A percentile compares a stretch with the other conserved stretches of the same genome.
Conservation (phyloP, 768 basidiomycete species). For the Chiua virens region DNA sequence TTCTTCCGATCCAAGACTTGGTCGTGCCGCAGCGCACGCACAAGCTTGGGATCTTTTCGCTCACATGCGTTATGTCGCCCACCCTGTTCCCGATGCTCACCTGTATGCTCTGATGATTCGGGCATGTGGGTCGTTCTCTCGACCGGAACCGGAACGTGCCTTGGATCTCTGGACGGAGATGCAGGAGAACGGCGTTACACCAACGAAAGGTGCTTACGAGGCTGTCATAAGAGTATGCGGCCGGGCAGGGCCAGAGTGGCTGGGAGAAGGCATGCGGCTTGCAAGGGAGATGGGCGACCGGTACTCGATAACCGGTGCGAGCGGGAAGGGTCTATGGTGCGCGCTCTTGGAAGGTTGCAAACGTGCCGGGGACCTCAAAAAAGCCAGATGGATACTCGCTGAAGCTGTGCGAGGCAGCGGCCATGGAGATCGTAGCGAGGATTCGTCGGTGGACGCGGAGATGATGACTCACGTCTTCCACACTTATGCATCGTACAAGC, state of each 20-base stretch:
- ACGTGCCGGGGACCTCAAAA: slow-evolving; percentile 75
- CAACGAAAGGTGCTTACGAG: slow-evolving; percentile 71
- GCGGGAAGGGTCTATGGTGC: slow-evolving; percentile 65
- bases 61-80: slow-evolving; percentile 96
- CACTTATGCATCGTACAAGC: slow-evolving; percentile 78
- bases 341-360: slow-evolving; percentile 91
- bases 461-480: slow-evolving; percentile 85
- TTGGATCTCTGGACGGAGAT: slow-evolving; percentile 93
- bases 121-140: slow-evolving; percentile 65
- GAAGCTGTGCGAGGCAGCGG: slow-evolving; percentile 52
- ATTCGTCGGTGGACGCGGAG: slow-evolving; percentile 55
- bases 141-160: slow-evolving; percentile 85
- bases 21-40: slow-evolving; percentile 52
- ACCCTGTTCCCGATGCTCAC: slow-evolving; percentile 69
- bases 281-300: slow-evolving; percentile 85
- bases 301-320: slow-evolving; percentile 36
- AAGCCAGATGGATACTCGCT: slow-evolving; percentile 88
- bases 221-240: slow-evolving; percentile 84
- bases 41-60: slow-evolving; percentile 94
- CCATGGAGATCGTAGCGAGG: slow-evolving; percentile 19
- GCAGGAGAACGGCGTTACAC: slow-evolving; percentile 68
- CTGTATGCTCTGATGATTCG: slow-evolving; percentile 87
- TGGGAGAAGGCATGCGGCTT: slow-evolving; percentile 81
- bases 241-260: slow-evolving; percentile 61
- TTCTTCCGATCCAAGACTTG: slow-evolving; percentile 23